Conservation (phyloP, 2,329 filamentous ascomycete genomes). For the Penicillium sp. region DNA sequence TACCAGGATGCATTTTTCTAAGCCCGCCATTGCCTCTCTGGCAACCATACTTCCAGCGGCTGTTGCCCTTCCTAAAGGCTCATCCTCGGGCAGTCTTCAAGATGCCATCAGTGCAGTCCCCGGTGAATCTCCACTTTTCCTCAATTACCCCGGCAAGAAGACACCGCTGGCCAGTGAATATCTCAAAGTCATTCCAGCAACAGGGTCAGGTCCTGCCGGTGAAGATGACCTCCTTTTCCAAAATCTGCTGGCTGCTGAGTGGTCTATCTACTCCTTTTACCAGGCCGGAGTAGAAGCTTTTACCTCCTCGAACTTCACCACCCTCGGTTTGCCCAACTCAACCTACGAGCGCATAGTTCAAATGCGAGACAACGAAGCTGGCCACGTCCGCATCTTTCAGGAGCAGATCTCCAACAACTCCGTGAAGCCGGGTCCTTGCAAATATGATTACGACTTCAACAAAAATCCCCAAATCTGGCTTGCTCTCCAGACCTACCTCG, state of each 20-base stretch:
- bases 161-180: constrained; percentile 7
- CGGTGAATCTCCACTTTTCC: background rate
- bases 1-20: background rate
- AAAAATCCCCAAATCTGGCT: background rate
- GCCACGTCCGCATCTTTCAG: constrained; percentile 49
- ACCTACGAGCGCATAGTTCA: constrained; percentile 44
- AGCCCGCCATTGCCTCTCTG: background rate
- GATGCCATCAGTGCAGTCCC: background rate
- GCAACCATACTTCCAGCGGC: background rate
- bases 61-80: background rate
- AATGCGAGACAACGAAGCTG: constrained; percentile 51
- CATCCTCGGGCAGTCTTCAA: background rate
- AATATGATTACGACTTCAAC: constrained; percentile 33
- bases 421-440: constrained; percentile 43
- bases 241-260: constrained; percentile 49
- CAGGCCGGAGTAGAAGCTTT: constrained; percentile 45
- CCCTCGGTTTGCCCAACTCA: constrained; percentile 38
- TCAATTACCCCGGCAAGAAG: constrained; percentile 7
- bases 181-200: constrained; percentile 2
- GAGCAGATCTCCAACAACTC: constrained; percentile 45
- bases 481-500: constrained; percentile 10
- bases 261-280: constrained; percentile 50
- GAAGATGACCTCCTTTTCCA: constrained; percentile 45
- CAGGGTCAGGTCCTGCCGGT: background rate
- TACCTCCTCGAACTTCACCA: constrained; percentile 37